phyloP scores from a whole-genome alignment of 2,329 filamentous ascomycete species.

The Aspergillus udagawae region DNA sequence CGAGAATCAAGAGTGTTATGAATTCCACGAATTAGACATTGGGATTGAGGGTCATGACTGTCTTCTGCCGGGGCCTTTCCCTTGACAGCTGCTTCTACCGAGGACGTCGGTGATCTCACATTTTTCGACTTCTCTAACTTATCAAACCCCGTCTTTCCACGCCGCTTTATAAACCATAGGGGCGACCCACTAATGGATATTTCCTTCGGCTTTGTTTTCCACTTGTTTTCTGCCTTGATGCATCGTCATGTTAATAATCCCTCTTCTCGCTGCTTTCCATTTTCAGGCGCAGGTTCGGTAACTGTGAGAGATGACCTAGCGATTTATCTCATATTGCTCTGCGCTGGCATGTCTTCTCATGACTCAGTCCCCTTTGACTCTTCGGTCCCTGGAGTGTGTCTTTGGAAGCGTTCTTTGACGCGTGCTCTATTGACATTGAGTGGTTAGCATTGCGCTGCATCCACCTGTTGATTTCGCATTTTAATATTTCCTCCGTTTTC shows the following conservation, averaged over 20 bases:
- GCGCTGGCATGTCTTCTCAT: neutral
- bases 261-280: conserved; percentile 1
- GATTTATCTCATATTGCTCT: neutral
- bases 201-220: conserved; percentile 4
- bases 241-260: conserved; percentile 4
- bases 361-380: neutral
- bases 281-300: neutral
- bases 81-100: conserved; percentile 1
- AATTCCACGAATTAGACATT: conserved; percentile 27
- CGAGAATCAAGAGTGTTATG: conserved; percentile 30
- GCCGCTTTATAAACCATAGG: conserved; percentile 31
- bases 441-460: neutral
- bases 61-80: conserved; percentile 3
- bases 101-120: conserved; percentile 8
- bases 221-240: conserved; percentile 1
- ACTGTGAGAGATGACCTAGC: neutral
- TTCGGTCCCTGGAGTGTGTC: neutral
- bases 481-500: neutral
- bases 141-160: conserved; percentile 7
- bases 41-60: conserved; percentile 12
- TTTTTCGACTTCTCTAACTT: conserved; percentile 5
- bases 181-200: conserved; percentile 33
- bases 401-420: neutral
- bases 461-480: conserved; percentile 2
- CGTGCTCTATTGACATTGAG: neutral